These are phyloP conservation scores for Vanderwaltozyma verrucispora DNA, from an alignment of 805 yeast species.

Conservation along the genomic window DNA sequence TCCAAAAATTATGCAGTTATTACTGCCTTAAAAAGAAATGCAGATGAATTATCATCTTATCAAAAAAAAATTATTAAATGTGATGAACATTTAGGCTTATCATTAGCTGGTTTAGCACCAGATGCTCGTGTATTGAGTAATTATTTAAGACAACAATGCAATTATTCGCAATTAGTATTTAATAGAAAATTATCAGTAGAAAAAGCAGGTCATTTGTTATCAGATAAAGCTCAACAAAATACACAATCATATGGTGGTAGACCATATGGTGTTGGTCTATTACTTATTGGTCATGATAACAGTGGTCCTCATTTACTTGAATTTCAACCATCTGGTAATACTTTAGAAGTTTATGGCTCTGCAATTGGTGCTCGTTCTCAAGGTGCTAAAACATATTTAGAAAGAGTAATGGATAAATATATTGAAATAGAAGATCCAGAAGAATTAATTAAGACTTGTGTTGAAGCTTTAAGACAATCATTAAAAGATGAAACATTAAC, in stretches of 20 bases:
- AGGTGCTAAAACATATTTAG: slow-evolving; percentile 94
- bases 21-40: slow-evolving; percentile 90
- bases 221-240: slow-evolving; percentile 94
- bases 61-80: slow-evolving; percentile 88
- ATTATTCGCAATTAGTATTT: slow-evolving; percentile 75
- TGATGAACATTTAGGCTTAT: slow-evolving; percentile 90
- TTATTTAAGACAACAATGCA: slow-evolving; percentile 81
- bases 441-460: slow-evolving; percentile 73
- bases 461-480: slow-evolving; percentile 88
- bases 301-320: slow-evolving; percentile 91
- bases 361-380: slow-evolving; percentile 99
- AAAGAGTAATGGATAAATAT: slow-evolving; percentile 68
- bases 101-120: slow-evolving; percentile 95
- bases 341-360: slow-evolving; percentile 81
- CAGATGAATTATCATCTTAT: slow-evolving; percentile 94
- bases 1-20: slow-evolving; percentile 82
- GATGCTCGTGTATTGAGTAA: slow-evolving; percentile 93
- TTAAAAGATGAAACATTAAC: slow-evolving; percentile 90
- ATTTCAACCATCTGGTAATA: slow-evolving; percentile 93
- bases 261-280: slow-evolving; percentile 95
- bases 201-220: slow-evolving; percentile 74
- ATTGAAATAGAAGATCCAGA: slow-evolving; percentile 49
- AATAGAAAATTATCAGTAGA: slow-evolving; percentile 77
- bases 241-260: slow-evolving; percentile 94
- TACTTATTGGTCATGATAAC: slow-evolving; percentile 85